A percentile compares a stretch with the other conserved stretches of the same genome.
These are phyloP conservation scores for Penicillium fuscoglaucum DNA, from an alignment of 2,329 filamentous ascomycete genomes.

Conservation along the genomic window DNA sequence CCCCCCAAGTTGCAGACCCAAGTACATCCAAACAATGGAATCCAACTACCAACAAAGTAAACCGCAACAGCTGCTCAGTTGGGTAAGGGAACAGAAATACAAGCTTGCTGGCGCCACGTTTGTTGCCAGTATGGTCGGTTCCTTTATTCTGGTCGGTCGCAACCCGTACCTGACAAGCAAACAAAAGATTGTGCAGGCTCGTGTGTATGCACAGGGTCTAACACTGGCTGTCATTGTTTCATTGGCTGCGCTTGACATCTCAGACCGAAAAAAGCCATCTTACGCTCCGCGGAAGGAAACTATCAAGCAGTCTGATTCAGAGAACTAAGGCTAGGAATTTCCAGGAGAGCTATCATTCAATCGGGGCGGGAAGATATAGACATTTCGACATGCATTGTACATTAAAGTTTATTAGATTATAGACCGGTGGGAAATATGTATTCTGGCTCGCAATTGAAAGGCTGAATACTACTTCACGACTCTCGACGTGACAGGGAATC, in stretches of 20 bases:
- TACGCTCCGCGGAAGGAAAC: background rate
- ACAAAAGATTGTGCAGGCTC: conserved; percentile 1
- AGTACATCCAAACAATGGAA: background rate
- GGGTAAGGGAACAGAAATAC: background rate
- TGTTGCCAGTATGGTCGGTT: background rate
- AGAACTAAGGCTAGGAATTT: background rate
- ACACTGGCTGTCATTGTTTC: background rate
- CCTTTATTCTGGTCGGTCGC: background rate
- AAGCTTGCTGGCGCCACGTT: background rate
- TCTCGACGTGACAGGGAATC: no score
- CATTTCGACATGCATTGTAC: background rate
- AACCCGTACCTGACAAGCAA: background rate
- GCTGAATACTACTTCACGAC: background rate
- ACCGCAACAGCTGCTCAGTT: background rate
- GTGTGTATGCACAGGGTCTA: background rate
- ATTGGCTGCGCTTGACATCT: background rate
- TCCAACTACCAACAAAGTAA: background rate
- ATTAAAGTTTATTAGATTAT: background rate
- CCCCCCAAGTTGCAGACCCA: no score
- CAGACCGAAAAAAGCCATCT: background rate
- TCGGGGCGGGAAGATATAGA: background rate
- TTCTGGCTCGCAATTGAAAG: background rate
- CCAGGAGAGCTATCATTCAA: background rate
- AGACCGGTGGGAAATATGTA: background rate
- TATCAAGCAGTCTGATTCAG: background rate